These are phyloP conservation scores for Thermomyces lanuginosus DNA, from an alignment of 2,329 filamentous ascomycete species.

Conservation along the genomic window DNA sequence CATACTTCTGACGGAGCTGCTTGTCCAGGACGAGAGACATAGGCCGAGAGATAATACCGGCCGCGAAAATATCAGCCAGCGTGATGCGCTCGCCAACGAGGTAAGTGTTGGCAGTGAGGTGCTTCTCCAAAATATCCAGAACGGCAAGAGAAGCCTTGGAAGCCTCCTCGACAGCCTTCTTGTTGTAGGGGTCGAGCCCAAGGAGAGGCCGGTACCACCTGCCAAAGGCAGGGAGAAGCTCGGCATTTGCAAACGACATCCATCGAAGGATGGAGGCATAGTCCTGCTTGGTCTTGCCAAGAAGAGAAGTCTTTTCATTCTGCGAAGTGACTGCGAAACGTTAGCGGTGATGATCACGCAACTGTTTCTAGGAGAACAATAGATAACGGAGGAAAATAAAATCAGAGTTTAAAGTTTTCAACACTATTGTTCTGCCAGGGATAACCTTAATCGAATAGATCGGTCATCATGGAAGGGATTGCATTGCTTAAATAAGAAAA, in stretches of 20 bases:
- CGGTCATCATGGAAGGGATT: slow-evolving; percentile 50
- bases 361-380: slow-evolving; percentile 6
- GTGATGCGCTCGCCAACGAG: slow-evolving; percentile 95
- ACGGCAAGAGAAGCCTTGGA: slow-evolving; percentile 53
- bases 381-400: slow-evolving; percentile 24
- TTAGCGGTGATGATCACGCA: slow-evolving; percentile 12
- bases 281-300: slow-evolving; percentile 99
- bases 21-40: slow-evolving; percentile 94
- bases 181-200: slow-evolving; percentile 80
- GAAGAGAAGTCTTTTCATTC: slow-evolving; percentile 98
- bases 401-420: slow-evolving; percentile 62
- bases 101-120: slow-evolving; percentile 87
- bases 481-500: slow-evolving; percentile 8
- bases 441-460: slow-evolving; percentile 62
- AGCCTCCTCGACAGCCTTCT: slow-evolving; percentile 81
- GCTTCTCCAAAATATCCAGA: slow-evolving; percentile 60
- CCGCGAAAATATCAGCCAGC: slow-evolving; percentile 80
- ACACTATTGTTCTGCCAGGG: slow-evolving; percentile 94
- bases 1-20: slow-evolving; percentile 66
- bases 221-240: slow-evolving; percentile 58
- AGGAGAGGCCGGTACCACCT: slow-evolving; percentile 76
- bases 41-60: slow-evolving; percentile 63
- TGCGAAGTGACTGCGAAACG: slow-evolving; percentile 69
- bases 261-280: slow-evolving; percentile 96
- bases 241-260: slow-evolving; percentile 91